Evolutionary conservation across 2,329 filamentous ascomycete genomes (phyloP).

Genomic region (Colletotrichum kahawae): DNA sequence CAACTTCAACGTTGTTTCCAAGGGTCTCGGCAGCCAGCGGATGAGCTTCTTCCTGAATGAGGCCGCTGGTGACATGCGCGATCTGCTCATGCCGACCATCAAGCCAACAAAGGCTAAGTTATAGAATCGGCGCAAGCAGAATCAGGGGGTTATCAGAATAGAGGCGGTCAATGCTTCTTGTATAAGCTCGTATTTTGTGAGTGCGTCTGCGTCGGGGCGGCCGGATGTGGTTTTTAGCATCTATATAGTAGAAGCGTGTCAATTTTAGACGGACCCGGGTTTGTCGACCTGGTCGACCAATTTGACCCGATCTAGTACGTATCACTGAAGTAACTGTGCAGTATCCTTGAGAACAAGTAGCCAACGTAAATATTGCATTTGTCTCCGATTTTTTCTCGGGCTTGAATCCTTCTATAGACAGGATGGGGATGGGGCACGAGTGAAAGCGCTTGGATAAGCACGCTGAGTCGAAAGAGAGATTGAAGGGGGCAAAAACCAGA

Average conservation of each 20-base stretch:
- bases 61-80: slow-evolving; percentile 87
- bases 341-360: background rate
- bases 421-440: background rate
- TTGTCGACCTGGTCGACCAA: background rate
- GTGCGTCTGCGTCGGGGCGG: background rate
- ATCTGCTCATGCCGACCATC: slow-evolving; percentile 81
- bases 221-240: background rate
- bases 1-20: slow-evolving; percentile 98
- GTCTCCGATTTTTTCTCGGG: background rate
- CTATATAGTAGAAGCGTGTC: slow-evolving; percentile 10
- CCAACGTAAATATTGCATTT: background rate
- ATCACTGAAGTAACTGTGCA: background rate
- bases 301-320: background rate
- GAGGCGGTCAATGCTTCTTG: background rate
- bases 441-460: background rate
- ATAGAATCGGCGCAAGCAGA: slow-evolving; percentile 48
- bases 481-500: background rate
- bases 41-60: slow-evolving; percentile 98
- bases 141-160: background rate
- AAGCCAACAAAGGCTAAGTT: slow-evolving; percentile 86
- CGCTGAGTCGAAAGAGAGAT: background rate
- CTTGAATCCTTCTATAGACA: background rate
- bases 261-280: background rate
- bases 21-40: slow-evolving; percentile 84
- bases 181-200: background rate